Conservation (phyloP, 2,329 filamentous ascomycete genomes). For the Niveomyces coronatus region DNA sequence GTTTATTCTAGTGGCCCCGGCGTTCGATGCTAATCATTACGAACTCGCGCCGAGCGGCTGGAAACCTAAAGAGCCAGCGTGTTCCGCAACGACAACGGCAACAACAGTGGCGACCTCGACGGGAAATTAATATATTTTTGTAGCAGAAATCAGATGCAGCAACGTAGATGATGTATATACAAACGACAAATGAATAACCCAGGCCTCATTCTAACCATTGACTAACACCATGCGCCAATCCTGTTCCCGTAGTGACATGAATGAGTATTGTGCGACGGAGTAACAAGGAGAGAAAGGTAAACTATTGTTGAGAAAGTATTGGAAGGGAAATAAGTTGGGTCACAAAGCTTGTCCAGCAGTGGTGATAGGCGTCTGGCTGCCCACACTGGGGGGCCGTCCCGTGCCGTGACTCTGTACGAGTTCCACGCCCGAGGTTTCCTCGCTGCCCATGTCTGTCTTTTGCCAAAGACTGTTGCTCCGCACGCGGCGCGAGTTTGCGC, state of each 20-base stretch:
- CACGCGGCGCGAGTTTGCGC: neutral
- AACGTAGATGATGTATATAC: too few relatives aligned
- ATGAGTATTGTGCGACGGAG: neutral
- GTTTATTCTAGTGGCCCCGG: conserved; percentile 10
- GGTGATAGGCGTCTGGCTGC: conserved; percentile 4
- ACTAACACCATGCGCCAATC: too few relatives aligned
- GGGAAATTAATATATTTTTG: too few relatives aligned
- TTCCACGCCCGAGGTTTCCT: neutral
- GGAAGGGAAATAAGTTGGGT: neutral
- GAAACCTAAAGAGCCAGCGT: conserved; percentile 2
- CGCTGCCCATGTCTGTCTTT: conserved; percentile 1
- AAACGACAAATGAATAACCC: too few relatives aligned
- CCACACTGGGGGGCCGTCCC: neutral
- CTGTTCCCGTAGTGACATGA: neutral
- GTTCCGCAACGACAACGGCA: neutral
- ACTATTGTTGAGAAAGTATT: neutral
- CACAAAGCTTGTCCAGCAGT: neutral
- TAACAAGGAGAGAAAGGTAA: neutral
- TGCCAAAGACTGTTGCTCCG: conserved; percentile 1
- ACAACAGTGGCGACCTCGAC: neutral
- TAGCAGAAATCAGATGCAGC: too few relatives aligned
- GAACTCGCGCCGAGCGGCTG: conserved; percentile 6
- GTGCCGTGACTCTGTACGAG: conserved; percentile 1
- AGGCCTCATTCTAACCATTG: too few relatives aligned
- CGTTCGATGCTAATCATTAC: conserved; percentile 3